Evolutionary conservation across 2,329 filamentous ascomycete genomes (phyloP).

Genomic region (Capronia coronata): DNA sequence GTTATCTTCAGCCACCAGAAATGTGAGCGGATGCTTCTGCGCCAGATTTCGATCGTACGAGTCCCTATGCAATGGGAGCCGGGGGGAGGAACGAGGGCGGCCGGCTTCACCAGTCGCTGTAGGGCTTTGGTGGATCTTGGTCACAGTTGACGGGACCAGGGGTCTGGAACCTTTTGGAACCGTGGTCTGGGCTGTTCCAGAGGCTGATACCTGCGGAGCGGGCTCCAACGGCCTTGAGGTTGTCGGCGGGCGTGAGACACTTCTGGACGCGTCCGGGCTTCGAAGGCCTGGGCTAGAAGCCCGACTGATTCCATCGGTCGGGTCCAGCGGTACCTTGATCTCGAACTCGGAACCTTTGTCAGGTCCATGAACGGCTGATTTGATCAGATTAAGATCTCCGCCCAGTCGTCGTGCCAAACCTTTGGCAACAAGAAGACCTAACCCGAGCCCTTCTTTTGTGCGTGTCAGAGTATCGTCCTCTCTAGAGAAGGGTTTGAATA

Average conservation of each 20-base stretch:
- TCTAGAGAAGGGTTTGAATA: slow-evolving; percentile 65
- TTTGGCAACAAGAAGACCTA: slow-evolving; percentile 66
- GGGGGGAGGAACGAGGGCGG: not conserved
- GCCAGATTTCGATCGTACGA: slow-evolving; percentile 52
- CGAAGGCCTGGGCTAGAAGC: slow-evolving; percentile 44
- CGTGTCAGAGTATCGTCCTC: slow-evolving; percentile 63
- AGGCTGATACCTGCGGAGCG: slow-evolving; percentile 28
- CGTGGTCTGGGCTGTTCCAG: not conserved
- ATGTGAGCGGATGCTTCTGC: slow-evolving; percentile 55
- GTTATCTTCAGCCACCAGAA: slow-evolving; percentile 67
- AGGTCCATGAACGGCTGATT: slow-evolving; percentile 56
- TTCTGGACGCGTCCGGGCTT: slow-evolving; percentile 30
- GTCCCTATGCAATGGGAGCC: slow-evolving; percentile 6
- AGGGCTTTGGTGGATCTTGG: not conserved
- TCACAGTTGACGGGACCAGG: not conserved
- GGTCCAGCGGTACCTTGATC: slow-evolving; percentile 56
- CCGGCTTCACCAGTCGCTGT: not conserved
- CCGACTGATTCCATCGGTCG: slow-evolving; percentile 44
- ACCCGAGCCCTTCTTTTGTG: slow-evolving; percentile 60
- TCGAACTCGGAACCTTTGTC: slow-evolving; percentile 62
- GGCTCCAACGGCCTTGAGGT: slow-evolving; percentile 28
- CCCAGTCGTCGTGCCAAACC: slow-evolving; percentile 62
- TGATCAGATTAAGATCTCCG: slow-evolving; percentile 59
- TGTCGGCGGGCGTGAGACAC: slow-evolving; percentile 4
- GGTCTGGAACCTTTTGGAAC: not conserved